A percentile compares a stretch with the other conserved stretches of the same genome.
These are phyloP conservation scores for Xylaria digitata DNA, from an alignment of 2,329 filamentous ascomycete species.

Conservation along the genomic window DNA sequence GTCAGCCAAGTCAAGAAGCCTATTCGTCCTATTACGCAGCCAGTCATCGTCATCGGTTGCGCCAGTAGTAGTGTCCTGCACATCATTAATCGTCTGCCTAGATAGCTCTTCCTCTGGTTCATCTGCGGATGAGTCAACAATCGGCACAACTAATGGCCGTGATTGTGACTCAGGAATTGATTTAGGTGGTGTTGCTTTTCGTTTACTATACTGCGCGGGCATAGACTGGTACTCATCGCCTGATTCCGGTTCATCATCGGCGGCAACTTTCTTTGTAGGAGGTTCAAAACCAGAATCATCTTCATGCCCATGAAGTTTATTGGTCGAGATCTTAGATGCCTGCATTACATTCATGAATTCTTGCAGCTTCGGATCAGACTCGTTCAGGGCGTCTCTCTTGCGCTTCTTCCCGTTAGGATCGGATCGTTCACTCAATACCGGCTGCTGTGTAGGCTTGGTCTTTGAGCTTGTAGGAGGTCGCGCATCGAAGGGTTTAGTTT, in stretches of 20 bases:
- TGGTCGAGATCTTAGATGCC: conserved; percentile 68
- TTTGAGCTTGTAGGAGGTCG: conserved; percentile 43
- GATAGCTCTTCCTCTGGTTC: conserved; percentile 7
- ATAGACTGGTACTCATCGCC: conserved; percentile 81
- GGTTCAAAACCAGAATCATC: conserved; percentile 52
- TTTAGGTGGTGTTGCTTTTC: conserved; percentile 54
- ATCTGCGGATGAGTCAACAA: conserved; percentile 10
- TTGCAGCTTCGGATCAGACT: conserved; percentile 81
- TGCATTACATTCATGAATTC: conserved; percentile 90
- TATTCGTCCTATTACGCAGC: conserved; percentile 88
- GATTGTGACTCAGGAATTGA: background rate
- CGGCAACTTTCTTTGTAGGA: conserved; percentile 54
- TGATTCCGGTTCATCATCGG: conserved; percentile 67
- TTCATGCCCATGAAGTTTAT: conserved; percentile 67
- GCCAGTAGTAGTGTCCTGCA: conserved; percentile 36
- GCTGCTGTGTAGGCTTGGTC: conserved; percentile 44
- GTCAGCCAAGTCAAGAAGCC: conserved; percentile 85
- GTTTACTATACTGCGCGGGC: conserved; percentile 63
- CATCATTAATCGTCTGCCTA: background rate
- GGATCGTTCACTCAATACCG: conserved; percentile 30
- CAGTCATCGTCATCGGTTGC: conserved; percentile 87
- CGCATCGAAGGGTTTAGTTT: conserved; percentile 38
- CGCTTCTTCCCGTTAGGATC: conserved; percentile 68
- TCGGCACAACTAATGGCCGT: background rate
- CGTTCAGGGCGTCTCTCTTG: conserved; percentile 69